phyloP scores from a whole-genome alignment of 2,329 filamentous ascomycete species.

The Talaromyces sp. region DNA sequence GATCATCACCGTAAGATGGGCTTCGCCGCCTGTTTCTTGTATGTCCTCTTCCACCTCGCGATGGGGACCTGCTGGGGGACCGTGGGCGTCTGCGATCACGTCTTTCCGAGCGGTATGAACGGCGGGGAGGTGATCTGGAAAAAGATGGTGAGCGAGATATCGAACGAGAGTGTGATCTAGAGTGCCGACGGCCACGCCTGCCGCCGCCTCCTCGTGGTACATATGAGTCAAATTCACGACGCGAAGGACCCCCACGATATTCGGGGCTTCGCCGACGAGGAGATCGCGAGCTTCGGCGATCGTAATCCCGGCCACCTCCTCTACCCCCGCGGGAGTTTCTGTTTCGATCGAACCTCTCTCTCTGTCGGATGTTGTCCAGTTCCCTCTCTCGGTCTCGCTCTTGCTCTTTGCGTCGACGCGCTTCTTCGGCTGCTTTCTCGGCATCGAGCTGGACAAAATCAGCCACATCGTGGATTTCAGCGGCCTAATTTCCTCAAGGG shows the following conservation, averaged over 20 bases:
- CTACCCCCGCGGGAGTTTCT: slow-evolving; percentile 20
- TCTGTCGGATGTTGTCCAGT: slow-evolving; percentile 60
- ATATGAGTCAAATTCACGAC: slow-evolving; percentile 54
- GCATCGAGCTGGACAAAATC: slow-evolving; percentile 61
- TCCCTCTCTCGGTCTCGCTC: slow-evolving; percentile 68
- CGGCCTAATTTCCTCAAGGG: not conserved
- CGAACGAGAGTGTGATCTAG: slow-evolving; percentile 27
- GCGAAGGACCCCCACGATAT: slow-evolving; percentile 38
- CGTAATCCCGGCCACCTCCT: slow-evolving; percentile 39
- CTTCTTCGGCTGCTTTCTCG: slow-evolving; percentile 73
- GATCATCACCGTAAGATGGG: slow-evolving; percentile 40
- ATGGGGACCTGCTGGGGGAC: slow-evolving; percentile 33
- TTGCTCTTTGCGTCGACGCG: slow-evolving; percentile 65
- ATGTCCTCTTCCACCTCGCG: slow-evolving; percentile 32
- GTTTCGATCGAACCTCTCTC: slow-evolving; percentile 38
- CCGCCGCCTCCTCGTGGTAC: slow-evolving; percentile 43
- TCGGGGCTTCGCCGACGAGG: slow-evolving; percentile 46
- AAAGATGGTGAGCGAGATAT: slow-evolving; percentile 24
- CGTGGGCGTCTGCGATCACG: slow-evolving; percentile 28
- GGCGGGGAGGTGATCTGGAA: slow-evolving; percentile 27
- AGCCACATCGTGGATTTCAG: not conserved
- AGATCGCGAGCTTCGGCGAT: slow-evolving; percentile 45
- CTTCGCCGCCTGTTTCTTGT: slow-evolving; percentile 32
- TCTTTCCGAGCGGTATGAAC: slow-evolving; percentile 21
- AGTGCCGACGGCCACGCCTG: slow-evolving; percentile 34